phyloP scores from a whole-genome alignment of 2,329 filamentous ascomycete genomes.

The Claviceps digitariae region DNA sequence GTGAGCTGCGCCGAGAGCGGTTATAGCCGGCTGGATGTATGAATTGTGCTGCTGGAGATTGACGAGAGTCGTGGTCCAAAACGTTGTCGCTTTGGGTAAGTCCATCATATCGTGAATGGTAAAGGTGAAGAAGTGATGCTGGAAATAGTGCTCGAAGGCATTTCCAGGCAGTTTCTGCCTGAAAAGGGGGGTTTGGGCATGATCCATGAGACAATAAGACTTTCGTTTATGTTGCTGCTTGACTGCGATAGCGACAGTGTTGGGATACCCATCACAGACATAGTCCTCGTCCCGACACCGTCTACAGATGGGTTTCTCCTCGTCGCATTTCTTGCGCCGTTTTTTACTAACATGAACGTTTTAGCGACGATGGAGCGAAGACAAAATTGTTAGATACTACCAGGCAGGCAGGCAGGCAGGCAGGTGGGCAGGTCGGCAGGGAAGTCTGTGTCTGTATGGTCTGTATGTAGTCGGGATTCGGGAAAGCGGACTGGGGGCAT shows the following conservation, averaged over 20 bases:
- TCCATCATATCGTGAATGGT: slow-evolving; percentile 3
- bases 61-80: slow-evolving; percentile 1
- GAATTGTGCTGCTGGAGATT: neutral
- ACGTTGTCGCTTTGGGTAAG: slow-evolving; percentile 1
- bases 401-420: neutral
- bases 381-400: too few species aligned
- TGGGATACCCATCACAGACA: slow-evolving; percentile 1
- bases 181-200: neutral
- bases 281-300: slow-evolving; percentile 3
- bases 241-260: neutral
- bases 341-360: neutral
- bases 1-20: slow-evolving; percentile 1
- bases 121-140: slow-evolving; percentile 3
- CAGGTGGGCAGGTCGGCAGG: neutral
- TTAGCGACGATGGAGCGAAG: neutral
- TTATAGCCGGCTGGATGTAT: slow-evolving; percentile 1
- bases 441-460: too few species aligned
- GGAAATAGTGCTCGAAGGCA: slow-evolving; percentile 1
- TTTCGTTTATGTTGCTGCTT: neutral
- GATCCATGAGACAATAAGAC: neutral
- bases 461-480: too few species aligned
- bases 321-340: slow-evolving; percentile 4
- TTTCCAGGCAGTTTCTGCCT: neutral
- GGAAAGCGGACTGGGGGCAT: neutral
- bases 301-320: slow-evolving; percentile 1